Evolutionary conservation across 306 rosid genomes (phyloP).

Genomic region (apple (Malus domestica)): DNA sequence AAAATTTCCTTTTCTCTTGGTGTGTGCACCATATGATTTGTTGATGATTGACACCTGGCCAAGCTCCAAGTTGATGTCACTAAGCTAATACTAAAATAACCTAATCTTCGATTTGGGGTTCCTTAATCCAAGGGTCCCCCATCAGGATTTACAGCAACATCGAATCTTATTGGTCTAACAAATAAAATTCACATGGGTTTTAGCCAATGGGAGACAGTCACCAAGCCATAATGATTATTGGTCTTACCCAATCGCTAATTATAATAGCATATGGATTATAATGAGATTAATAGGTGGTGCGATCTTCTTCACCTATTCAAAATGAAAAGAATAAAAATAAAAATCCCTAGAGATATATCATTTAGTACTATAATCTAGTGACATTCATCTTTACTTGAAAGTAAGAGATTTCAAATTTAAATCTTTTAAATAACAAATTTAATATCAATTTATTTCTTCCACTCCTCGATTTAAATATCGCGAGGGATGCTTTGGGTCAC

Average conservation of each 20-base stretch:
- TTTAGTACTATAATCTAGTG: no score
- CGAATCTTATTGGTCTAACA: conserved; percentile 62
- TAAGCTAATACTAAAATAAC: neutral
- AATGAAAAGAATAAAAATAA: neutral
- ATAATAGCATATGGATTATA: neutral
- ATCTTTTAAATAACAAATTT: no score
- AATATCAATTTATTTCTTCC: no score
- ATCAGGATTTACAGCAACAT: conserved; percentile 8
- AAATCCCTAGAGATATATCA: no score
- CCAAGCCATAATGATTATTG: conserved; percentile 31
- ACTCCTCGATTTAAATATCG: no score
- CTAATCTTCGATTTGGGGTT: conserved; percentile 8
- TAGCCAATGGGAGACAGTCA: conserved; percentile 41
- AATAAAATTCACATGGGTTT: conserved; percentile 43
- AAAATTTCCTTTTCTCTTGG: conserved; percentile 26
- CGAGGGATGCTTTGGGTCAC: no score
- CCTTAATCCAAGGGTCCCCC: conserved; percentile 26
- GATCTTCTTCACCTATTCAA: neutral
- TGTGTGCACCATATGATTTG: conserved; percentile 34
- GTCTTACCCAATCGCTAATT: conserved; percentile 4
- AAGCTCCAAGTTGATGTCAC: conserved; percentile 4
- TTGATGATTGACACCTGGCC: conserved; percentile 79
- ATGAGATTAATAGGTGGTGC: neutral
- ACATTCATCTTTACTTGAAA: no score
- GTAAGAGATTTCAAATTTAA: no score